Base-by-base conservation (phyloP, 2,329 filamentous ascomycete genomes). In the Graphium sp. region DNA sequence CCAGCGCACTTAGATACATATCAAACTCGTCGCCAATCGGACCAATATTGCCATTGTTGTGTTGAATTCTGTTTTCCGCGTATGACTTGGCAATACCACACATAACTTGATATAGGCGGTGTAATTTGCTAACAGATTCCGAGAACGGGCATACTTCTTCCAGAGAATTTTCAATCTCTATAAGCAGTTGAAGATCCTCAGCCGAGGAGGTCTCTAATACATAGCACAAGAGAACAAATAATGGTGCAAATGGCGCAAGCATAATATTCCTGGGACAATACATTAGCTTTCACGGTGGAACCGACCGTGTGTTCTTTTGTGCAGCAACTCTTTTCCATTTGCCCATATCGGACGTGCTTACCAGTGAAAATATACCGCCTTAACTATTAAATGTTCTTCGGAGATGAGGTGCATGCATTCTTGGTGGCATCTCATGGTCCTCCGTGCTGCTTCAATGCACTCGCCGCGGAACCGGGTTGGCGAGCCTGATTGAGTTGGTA, bases 1-100 rank as follows among this genome's bases (percentile, higher is more conserved):
- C 73, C 11, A 78, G 55, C 14, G 72, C 70, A 38, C 57, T 66
- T 2, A 78, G 54, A 39, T 76, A 78, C 32, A 66, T 63, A 37
- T 77, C 69, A 34, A 78, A 74, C 38, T 72, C 65, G 32, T 66
- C 57, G 2, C 62, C 64, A 3, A 69, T 62, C 5, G 58, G 56
- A 4, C 49, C 50, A 41, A 65, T 54, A 27, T 50, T 49, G 24
- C 59, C 49, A 34, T 60, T 53, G 20, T 53, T 49, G 27, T 66
- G 58, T 37, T 55, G 50, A 12, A 52, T 50, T 40, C 71, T 74
- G 16, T 70, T 63, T 39, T 74, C 64, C 5, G 75, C 54, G 37
- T 77, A 78, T 4, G 74, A 48, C 24, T 55, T 55, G 6, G 72
- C 69, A 5, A 77, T 66, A 31, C 66, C 66, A 34, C 60, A 58